Base-by-base conservation (phyloP, 139 green algal species). In the Deuterostichococcus epilithicus region DNA sequence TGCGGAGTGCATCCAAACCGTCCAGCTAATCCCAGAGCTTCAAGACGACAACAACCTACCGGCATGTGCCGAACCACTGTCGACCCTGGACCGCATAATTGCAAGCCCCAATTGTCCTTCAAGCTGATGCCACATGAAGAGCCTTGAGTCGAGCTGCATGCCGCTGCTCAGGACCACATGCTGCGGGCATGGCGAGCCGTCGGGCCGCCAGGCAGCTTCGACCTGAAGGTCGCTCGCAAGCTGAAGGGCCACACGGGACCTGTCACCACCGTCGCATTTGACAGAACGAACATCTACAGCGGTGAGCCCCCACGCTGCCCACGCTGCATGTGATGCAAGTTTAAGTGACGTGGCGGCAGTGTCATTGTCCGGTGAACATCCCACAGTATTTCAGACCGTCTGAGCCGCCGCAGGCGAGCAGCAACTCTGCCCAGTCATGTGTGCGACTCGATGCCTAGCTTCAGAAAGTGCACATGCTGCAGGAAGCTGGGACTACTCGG, bases 401-500 rank as follows among this genome's bases (percentile, higher is more conserved):
- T n/a, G n/a, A n/a, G n/a, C n/a, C n/a, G n/a, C n/a, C n/a, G n/a
- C n/a, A n/a, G n/a, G n/a, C n/a, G n/a, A n/a, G n/a, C n/a, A n/a
- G n/a, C n/a, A n/a, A n/a, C n/a, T n/a, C n/a, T n/a, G n/a, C n/a
- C n/a, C n/a, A n/a, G n/a, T n/a, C n/a, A n/a, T n/a, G n/a, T n/a
- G n/a, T n/a, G n/a, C n/a, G n/a, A n/a, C n/a, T n/a, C n/a, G n/a
- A n/a, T n/a, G n/a, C n/a, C n/a, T n/a, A n/a, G n/a, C n/a, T n/a
- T n/a, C n/a, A n/a, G n/a, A n/a, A n/a, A n/a, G n/a, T 74, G 70
- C 77, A 82, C 71, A 18, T 78, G 39, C 63, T 42, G 79, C 28
- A 22, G 87, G 83, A 1, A 88, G 79, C 0, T 91, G 87, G 87
- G 87, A 91, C 68, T 91, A 86, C 47, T 77, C 39, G 20, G 84